Evolutionary conservation across 2,329 filamentous ascomycete genomes (phyloP), one percentile per base, ranked within the genome.

Genomic region (Sporothrix pseudoabietina): DNA sequence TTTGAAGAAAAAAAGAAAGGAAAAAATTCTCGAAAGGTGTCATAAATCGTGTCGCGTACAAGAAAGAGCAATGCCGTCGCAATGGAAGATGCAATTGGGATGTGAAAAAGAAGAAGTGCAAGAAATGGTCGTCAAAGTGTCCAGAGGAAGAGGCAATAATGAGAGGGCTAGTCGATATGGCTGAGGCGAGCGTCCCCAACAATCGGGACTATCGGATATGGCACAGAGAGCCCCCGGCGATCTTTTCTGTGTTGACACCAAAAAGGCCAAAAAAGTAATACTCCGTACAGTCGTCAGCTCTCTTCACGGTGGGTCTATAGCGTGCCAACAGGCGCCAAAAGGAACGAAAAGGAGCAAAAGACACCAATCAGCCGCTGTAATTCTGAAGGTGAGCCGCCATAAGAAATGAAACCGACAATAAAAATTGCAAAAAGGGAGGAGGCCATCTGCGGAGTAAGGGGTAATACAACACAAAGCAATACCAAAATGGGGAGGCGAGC

Each of bases 121-220:
- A 39, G 54, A 22, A 39, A 30, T n/a, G 35, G 14, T 5, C 2
- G 22, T 16, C 39, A 66, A 47, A 9, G 9, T 12, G 8, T 19
- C 4, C 44, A 49, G 14, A 49, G 14, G 14, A 19, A 63, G 57
- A 63, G 32, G 32, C 57, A 66, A 41, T 5, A 47, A 59, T 7
- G 14, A 22, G 22, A 22, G 47, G 41, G 61, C 10, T 8, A 44
- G 16, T 14, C 32, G n/a, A 41, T 10, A 63, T 41, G 59, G 52
- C 52, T 54, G 22, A 22, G 59, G 10, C 26, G n/a, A 10, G 35
- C 19, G 39, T 63, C 41, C 39, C 61, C 61, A 44, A 26, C 61
- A 30, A 66, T 61, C 61, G 61, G 61, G 44, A 47, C 39, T 65
- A 65, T 47, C 61, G 39, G 61, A 30, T 41, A 65, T 44, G 9